These are phyloP conservation scores for Fusarium sp. DNA, from an alignment of 2,329 filamentous ascomycete species.

Conservation along the genomic window DNA sequence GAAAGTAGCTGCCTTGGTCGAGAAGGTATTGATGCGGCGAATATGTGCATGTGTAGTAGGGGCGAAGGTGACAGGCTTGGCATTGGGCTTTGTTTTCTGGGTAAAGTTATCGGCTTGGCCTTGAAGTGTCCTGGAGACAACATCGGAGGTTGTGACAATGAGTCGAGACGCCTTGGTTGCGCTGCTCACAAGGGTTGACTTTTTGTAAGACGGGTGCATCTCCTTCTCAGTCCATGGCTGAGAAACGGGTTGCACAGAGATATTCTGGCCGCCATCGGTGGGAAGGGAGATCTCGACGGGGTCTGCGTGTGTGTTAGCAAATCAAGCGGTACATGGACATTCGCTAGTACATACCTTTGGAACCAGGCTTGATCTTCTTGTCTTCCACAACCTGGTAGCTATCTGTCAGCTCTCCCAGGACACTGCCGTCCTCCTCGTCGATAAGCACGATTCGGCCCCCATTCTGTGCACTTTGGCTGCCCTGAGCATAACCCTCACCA, in stretches of 20 bases:
- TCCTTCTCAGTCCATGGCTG: slow-evolving; percentile 80
- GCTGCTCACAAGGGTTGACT: slow-evolving; percentile 85
- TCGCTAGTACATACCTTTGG: slow-evolving; percentile 74
- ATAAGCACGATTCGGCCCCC: slow-evolving; percentile 87
- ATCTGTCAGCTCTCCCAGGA: slow-evolving; percentile 90
- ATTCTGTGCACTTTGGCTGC: slow-evolving; percentile 63
- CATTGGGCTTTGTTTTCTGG: slow-evolving; percentile 78
- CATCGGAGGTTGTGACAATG: slow-evolving; percentile 87
- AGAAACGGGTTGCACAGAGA: slow-evolving; percentile 72
- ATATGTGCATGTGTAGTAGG: slow-evolving; percentile 86
- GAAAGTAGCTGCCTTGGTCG: slow-evolving; percentile 79
- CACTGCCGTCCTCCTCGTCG: slow-evolving; percentile 95
- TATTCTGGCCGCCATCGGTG: slow-evolving; percentile 71
- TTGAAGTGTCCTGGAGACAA: slow-evolving; percentile 81
- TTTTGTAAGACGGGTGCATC: slow-evolving; percentile 90
- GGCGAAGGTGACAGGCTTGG: slow-evolving; percentile 87
- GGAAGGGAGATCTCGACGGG: slow-evolving; percentile 84
- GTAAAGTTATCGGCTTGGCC: slow-evolving; percentile 83
- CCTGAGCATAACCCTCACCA: slow-evolving; percentile 79
- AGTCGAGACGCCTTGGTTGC: slow-evolving; percentile 89
- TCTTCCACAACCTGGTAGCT: slow-evolving; percentile 85
- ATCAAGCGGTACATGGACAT: neutral
- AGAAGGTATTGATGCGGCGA: slow-evolving; percentile 90
- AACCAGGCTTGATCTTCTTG: slow-evolving; percentile 80
- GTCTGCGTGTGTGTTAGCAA: slow-evolving; percentile 55